phyloP scores from a whole-genome alignment of 768 basidiomycete species.

The Suillus hirtellus region DNA sequence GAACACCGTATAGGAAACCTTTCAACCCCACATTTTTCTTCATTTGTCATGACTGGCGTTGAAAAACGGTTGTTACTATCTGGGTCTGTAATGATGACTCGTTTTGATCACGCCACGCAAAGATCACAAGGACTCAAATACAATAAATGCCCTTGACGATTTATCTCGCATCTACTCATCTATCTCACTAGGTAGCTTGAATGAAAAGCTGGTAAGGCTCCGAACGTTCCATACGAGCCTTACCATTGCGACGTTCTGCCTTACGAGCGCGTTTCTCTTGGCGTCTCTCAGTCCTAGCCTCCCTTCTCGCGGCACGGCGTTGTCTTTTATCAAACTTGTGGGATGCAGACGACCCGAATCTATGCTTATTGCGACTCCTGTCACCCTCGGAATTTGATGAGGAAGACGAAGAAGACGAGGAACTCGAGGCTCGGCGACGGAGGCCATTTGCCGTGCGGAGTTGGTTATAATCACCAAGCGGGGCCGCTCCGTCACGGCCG shows the following conservation, averaged over 20 bases:
- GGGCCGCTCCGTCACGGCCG: slow-evolving; percentile 24
- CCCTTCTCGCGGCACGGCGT: slow-evolving; percentile 13
- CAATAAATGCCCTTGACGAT: background rate
- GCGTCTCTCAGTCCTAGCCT: slow-evolving; percentile 18
- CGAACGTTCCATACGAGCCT: slow-evolving; percentile 16
- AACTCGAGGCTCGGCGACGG: slow-evolving; percentile 15
- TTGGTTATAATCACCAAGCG: slow-evolving; percentile 22
- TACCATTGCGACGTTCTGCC: slow-evolving; percentile 21
- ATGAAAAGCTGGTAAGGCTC: slow-evolving; percentile 27
- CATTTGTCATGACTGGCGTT: background rate
- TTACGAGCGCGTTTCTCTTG: slow-evolving; percentile 15
- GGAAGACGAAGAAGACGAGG: background rate
- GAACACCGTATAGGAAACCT: background rate
- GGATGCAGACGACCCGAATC: background rate
- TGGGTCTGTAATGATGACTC: background rate
- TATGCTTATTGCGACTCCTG: background rate
- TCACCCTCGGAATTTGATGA: slow-evolving; percentile 16
- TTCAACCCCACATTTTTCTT: background rate
- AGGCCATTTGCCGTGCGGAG: slow-evolving; percentile 19
- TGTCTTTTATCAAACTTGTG: slow-evolving; percentile 12
- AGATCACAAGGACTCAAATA: background rate
- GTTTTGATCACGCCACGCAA: background rate
- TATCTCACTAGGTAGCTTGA: slow-evolving; percentile 3
- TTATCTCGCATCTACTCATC: background rate
- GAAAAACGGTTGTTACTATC: background rate